Conservation (phyloP, 2,329 filamentous ascomycete genomes). For the Ceratocystis eucalypticola region DNA sequence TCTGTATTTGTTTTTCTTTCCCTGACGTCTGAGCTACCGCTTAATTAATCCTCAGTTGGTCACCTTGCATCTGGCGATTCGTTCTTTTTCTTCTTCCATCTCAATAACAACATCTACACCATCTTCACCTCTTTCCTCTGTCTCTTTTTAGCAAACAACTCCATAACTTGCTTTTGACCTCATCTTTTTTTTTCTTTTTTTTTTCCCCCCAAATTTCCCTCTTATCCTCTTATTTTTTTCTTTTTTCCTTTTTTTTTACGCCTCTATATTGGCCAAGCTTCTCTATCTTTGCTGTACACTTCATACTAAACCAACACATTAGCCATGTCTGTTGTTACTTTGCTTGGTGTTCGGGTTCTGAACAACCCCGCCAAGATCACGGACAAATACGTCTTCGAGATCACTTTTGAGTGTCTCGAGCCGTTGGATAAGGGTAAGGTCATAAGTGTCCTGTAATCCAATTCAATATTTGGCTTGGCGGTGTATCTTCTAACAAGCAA, state of each 20-base stretch:
- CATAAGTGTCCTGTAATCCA: neutral
- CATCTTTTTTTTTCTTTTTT: too few species aligned
- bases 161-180: too few species aligned
- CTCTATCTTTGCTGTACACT: slow-evolving; percentile 12
- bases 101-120: neutral
- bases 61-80: neutral
- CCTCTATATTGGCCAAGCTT: neutral
- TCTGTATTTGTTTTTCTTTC: slow-evolving; percentile 4
- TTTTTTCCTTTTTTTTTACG: slow-evolving; percentile 10
- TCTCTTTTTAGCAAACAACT: too few species aligned
- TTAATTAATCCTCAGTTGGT: slow-evolving; percentile 2
- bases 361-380: slow-evolving; percentile 96
- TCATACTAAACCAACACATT: slow-evolving; percentile 9
- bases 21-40: neutral
- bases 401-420: slow-evolving; percentile 96
- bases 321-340: slow-evolving; percentile 84
- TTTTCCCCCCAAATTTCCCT: neutral
- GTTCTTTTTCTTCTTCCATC: slow-evolving; percentile 11
- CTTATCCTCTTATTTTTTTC: neutral
- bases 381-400: slow-evolving; percentile 91
- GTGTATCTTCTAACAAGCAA: slow-evolving; percentile 20
- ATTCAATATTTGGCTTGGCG: neutral
- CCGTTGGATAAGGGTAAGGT: slow-evolving; percentile 72
- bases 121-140: neutral
- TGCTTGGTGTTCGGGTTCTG: slow-evolving; percentile 86